Evolutionary conservation across 257 asterid genomes (phyloP), one percentile per base, ranked within the genome.

Genomic region (Oldenlandia corymbosa): DNA sequence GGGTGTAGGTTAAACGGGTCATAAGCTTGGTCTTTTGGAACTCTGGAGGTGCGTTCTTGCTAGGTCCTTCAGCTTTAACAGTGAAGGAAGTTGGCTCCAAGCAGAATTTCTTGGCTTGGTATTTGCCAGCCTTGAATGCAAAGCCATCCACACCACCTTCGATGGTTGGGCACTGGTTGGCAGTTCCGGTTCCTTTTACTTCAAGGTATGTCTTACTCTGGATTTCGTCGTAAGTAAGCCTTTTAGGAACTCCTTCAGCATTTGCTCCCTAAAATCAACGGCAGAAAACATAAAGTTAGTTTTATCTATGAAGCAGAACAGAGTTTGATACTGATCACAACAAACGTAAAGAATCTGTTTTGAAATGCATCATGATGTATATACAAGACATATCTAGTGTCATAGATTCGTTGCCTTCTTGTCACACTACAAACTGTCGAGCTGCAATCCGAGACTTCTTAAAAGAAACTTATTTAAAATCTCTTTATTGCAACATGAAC

Each of bases 81-180:
- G 99, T 93, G 95, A 93, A 90, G 32, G 99, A 90, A 5, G 99
- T 90, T 10, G 99, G 99, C 84, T 93, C 99, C 18, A 93, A 77
- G 84, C 97, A 93, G 63, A 93, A 56, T 39, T 93, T 93, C 86
- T 90, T 90, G 74, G 94, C 91, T 0, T 69, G 68, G 86, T 93
- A 93, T 53, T 85, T 93, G 43, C 99, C 99, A 0, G 97, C 9
- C 72, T 84, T 83, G 88, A 90, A 85, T 37, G 90, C 73, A 59
- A 93, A 93, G 27, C 65, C 62, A n/a, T 77, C 96, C 1, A 74
- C 75, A 18, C 96, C 99, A 11, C 97, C 99, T 0, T 85, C 96
- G 23, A 90, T 78, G 70, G 92, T 87, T n/a, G 99, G 99, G 88
- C 99, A 93, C 66, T 93, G 97, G 84, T 93, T 93, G 0, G 99